Percentiles rank a stretch among this genome's conserved stretches.
phyloP scores from a whole-genome alignment of 2,329 filamentous ascomycete species.

The Colletotrichum trifolii region DNA sequence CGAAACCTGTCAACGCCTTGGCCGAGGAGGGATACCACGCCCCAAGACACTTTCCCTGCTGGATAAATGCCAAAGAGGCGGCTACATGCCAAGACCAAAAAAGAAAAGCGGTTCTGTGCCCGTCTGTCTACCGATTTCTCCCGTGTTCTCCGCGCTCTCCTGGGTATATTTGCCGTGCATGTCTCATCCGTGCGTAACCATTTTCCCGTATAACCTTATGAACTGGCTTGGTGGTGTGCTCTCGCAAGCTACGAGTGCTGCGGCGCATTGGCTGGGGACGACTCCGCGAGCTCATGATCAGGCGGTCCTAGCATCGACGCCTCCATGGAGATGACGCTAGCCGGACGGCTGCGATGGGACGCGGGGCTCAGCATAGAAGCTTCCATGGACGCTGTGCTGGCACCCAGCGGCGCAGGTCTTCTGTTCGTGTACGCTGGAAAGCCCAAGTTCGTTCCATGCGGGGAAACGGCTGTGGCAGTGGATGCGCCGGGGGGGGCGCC shows the following conservation, averaged over 20 bases:
- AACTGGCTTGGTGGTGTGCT: not conserved
- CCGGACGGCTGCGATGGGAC: constrained; percentile 24
- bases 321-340: constrained; percentile 34
- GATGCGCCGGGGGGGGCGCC: constrained; percentile 13
- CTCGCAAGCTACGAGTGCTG: constrained; percentile 19
- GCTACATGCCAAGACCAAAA: constrained; percentile 14
- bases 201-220: constrained; percentile 1
- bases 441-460: constrained; percentile 35
- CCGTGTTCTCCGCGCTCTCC: constrained; percentile 33
- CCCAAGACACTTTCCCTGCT: constrained; percentile 1
- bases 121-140: constrained; percentile 17
- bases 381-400: constrained; percentile 37
- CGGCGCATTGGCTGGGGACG: constrained; percentile 16
- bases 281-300: constrained; percentile 14
- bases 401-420: constrained; percentile 28
- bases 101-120: constrained; percentile 14
- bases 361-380: constrained; percentile 33
- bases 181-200: constrained; percentile 33
- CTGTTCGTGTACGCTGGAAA: constrained; percentile 30
- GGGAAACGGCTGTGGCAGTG: constrained; percentile 31
- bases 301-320: constrained; percentile 31
- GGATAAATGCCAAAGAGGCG: constrained; percentile 18
- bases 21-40: constrained; percentile 6
- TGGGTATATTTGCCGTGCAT: constrained; percentile 35
- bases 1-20: constrained; percentile 27